A percentile compares a stretch with the other conserved stretches of the same genome.
These are phyloP conservation scores for Auxenochlorella pyrenoidosa DNA, from an alignment of 139 green algal genomes.

Conservation along the genomic window DNA sequence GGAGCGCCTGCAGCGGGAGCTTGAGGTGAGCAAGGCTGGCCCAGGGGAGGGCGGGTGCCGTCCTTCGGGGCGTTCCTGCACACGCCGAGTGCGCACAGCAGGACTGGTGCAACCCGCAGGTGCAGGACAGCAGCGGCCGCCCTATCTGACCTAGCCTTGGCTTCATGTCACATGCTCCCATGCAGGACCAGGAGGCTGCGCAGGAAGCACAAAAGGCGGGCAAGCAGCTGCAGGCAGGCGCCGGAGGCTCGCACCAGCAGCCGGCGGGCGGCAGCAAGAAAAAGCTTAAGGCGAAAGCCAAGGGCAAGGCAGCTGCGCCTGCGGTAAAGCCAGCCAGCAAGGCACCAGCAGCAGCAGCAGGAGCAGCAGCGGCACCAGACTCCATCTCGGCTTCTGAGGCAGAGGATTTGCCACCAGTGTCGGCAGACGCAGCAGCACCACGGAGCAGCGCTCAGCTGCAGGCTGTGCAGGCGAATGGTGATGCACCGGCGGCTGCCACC, in stretches of 20 bases:
- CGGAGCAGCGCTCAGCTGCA: neutral
- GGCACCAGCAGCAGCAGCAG: neutral
- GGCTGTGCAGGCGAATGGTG: neutral
- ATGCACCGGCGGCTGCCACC: neutral
- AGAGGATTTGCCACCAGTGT: neutral
- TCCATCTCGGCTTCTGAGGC: neutral
- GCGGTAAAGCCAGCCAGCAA: constrained; percentile 6
- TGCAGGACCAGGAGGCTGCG: constrained; percentile 13
- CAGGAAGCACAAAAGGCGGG: neutral
- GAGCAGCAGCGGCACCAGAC: neutral
- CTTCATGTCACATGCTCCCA: too few species aligned
- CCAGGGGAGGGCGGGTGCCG: too few species aligned
- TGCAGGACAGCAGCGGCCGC: neutral
- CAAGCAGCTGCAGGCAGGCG: constrained; percentile 5
- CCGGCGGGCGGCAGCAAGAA: neutral
- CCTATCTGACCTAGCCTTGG: too few species aligned
- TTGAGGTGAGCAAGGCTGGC: constrained; percentile 21
- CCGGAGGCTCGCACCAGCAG: neutral
- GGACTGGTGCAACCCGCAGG: too few species aligned
- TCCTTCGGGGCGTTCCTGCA: too few species aligned
- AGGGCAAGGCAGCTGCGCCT: constrained; percentile 8
- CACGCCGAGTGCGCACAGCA: too few species aligned
- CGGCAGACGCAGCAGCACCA: neutral
- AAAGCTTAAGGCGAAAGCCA: constrained; percentile 24
- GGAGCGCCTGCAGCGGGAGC: constrained; percentile 28